Conservation (phyloP, 164 flowering plant species). For the Nymphaea thermarum region DNA sequence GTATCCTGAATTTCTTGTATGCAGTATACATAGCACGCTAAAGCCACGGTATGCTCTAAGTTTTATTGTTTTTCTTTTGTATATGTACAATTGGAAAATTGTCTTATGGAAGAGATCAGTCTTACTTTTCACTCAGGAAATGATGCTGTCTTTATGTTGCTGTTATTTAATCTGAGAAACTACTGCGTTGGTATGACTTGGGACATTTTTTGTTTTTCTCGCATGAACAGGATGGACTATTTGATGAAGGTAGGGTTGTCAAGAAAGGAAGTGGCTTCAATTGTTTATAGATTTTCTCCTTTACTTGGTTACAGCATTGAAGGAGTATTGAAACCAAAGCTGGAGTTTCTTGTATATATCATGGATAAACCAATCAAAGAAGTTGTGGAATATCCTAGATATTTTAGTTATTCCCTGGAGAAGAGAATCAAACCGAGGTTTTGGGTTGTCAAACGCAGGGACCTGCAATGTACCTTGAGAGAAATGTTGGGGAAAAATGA, state of each 20-base stretch:
- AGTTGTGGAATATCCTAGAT: slow-evolving; percentile 73
- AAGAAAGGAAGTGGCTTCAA: slow-evolving; percentile 49
- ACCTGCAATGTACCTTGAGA: slow-evolving; percentile 49
- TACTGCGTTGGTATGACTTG: background rate
- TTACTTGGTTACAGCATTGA: slow-evolving; percentile 78
- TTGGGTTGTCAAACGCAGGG: slow-evolving; percentile 51
- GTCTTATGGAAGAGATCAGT: background rate
- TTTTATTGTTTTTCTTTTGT: too few relatives aligned
- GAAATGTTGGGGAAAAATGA: slow-evolving; percentile 84
- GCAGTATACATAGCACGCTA: slow-evolving; percentile 42
- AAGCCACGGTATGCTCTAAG: slow-evolving; percentile 50
- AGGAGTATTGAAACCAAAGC: slow-evolving; percentile 65
- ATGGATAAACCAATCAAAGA: slow-evolving; percentile 64
- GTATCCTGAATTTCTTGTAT: slow-evolving; percentile 80
- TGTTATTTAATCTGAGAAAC: background rate
- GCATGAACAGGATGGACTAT: slow-evolving; percentile 42
- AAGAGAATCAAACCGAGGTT: slow-evolving; percentile 77
- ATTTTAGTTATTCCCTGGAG: slow-evolving; percentile 86
- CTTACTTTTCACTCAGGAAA: background rate
- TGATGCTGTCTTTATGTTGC: too few relatives aligned
- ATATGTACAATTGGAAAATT: too few relatives aligned
- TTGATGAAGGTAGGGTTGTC: slow-evolving; percentile 57
- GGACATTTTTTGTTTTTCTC: background rate
- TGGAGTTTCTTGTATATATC: slow-evolving; percentile 54
- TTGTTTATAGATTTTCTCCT: slow-evolving; percentile 75